Percentiles rank a stretch among this genome's conserved stretches.
Conservation (phyloP, 2,329 filamentous ascomycete genomes). For the Zelopaecilomyces penicillatus region DNA sequence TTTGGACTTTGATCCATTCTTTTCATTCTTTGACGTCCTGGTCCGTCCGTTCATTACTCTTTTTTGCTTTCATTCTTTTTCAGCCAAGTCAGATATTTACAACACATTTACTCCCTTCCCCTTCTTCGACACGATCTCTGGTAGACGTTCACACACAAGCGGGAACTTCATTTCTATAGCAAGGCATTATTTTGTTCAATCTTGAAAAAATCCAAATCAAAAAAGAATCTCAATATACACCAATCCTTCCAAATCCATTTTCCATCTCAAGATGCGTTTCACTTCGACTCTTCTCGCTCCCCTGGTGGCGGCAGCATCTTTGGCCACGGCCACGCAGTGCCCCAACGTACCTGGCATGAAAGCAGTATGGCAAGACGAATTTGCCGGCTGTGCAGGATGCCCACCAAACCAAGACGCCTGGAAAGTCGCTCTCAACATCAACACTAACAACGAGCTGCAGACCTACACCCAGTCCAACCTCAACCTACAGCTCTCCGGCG, state of each 20-base stretch:
- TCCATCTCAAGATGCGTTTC: constrained; percentile 17
- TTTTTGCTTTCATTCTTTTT: constrained; percentile 1
- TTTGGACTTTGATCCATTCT: background rate
- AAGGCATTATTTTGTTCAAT: too few relatives aligned
- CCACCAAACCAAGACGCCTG: constrained; percentile 31
- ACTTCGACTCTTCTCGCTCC: constrained; percentile 9
- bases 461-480: constrained; percentile 34
- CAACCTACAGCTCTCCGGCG: constrained; percentile 44
- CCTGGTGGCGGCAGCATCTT: constrained; percentile 14
- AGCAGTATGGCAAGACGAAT: constrained; percentile 38
- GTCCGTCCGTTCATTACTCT: constrained; percentile 1
- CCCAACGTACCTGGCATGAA: constrained; percentile 33
- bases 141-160: too few relatives aligned
- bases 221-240: too few relatives aligned
- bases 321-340: constrained; percentile 25
- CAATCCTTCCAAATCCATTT: too few relatives aligned
- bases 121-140: background rate
- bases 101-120: background rate
- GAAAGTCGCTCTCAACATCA: constrained; percentile 36
- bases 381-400: constrained; percentile 31
- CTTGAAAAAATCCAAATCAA: too few relatives aligned
- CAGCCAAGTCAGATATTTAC: background rate
- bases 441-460: constrained; percentile 42
- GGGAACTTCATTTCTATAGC: too few relatives aligned
- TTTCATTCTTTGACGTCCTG: constrained; percentile 2